Base-by-base conservation (phyloP, 257 asterid species). In the Petunia secreta region DNA sequence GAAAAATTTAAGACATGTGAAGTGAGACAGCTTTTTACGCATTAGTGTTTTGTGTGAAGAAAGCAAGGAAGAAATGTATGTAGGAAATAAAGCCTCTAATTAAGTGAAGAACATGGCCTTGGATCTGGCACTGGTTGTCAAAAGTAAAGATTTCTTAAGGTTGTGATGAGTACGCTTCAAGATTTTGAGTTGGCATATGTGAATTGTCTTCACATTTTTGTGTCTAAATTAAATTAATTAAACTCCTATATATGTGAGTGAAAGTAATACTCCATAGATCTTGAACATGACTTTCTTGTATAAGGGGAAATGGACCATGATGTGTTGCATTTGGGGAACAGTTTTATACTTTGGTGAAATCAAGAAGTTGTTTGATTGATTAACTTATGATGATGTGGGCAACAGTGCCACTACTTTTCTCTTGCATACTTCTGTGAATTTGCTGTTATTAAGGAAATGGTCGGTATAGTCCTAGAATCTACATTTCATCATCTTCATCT, bases 401-500 rank as follows among this genome's bases (percentile, higher is more conserved):
- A 54, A 54, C 50, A 53, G 80, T 75, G 68, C n/a, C 80, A 50
- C n/a, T 71, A 74, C 74, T 69, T 80, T 67, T 77, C 38, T n/a
- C 66, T 40, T 59, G 74, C 81, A 83, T 41, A 60, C 48, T 38
- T 38, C 52, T 63, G 6, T 78, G 63, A 65, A 68, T 77, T 25
- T 83, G 86, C 90, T 69, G 88, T 64, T 87, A 67, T 87, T 85
- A 77, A 79, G 90, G 90, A 82, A 73, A 75, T 83, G 84, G 90
- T 87, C 86, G 81, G 80, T 58, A 69, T 64, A n/a, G 6, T 1
- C 37, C 25, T 58, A n/a, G 13, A 37, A 37, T 75, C 66, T 9
- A 25, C 50, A 15, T 57, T 53, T 52, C 16, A 50, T 10, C 39
- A 8, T 55, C 53, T 46, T 63, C 46, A 13, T 62, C 25, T 59